Conservation (phyloP, 345 rosid species). For the Geranium rotundifolium region DNA sequence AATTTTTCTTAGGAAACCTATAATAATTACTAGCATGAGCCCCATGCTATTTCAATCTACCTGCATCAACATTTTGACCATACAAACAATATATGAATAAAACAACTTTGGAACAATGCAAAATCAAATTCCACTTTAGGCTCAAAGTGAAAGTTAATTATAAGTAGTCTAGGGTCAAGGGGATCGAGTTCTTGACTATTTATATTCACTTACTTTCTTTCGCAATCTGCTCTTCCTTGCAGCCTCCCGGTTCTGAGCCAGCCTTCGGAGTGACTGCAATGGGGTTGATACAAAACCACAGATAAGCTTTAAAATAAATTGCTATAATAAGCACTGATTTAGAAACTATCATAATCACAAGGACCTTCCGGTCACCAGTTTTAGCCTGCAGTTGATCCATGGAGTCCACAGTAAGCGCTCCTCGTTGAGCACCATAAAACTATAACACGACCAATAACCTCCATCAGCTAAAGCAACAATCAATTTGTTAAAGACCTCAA, state of each 20-base stretch:
- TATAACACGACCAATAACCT: background rate
- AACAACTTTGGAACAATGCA: background rate
- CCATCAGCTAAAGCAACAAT: background rate
- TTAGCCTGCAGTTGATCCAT: too few species aligned
- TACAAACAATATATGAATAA: background rate
- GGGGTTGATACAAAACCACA: too few species aligned
- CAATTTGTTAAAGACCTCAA: too few species aligned
- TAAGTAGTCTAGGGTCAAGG: too few species aligned
- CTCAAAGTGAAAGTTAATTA: background rate
- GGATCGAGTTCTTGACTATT: too few species aligned
- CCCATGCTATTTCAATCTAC: background rate
- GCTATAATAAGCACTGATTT: too few species aligned
- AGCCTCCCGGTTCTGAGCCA: constrained; percentile 99
- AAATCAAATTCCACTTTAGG: background rate
- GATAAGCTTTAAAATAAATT: too few species aligned
- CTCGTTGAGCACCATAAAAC: background rate
- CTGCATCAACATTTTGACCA: background rate
- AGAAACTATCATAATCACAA: too few species aligned
- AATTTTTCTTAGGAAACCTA: background rate
- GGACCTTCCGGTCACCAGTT: too few species aligned
- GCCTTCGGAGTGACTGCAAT: constrained; percentile 74
- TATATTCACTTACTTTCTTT: constrained; percentile 47
- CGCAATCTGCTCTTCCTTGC: constrained; percentile 95
- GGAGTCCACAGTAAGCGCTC: too few species aligned
- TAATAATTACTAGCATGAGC: background rate